Conservation (phyloP, 345 rosid species). For the Gossypium thurberi region DNA sequence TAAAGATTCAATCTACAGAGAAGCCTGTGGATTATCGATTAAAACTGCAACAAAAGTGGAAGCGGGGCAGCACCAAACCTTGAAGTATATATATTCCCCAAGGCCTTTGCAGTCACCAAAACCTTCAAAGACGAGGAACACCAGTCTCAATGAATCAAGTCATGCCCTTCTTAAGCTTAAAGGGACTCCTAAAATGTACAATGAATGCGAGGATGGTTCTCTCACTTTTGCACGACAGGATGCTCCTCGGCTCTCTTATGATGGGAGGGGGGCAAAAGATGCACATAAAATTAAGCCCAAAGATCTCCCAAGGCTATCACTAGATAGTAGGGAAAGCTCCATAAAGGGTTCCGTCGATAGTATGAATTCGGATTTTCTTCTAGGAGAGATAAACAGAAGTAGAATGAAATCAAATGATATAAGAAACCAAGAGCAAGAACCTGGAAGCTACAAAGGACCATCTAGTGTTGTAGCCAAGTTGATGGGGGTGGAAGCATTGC, state of each 20-base stretch:
- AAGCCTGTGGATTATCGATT: conserved; percentile 38
- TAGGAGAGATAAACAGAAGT: conserved; percentile 19
- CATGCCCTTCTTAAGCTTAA: conserved; percentile 31
- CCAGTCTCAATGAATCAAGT: conserved; percentile 38
- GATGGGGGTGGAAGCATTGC: conserved; percentile 78
- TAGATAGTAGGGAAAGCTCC: conserved; percentile 69
- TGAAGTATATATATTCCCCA: conserved; percentile 63
- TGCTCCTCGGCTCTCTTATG: conserved; percentile 78
- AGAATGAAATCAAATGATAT: conserved; percentile 11
- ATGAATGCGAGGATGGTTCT: conserved; percentile 32
- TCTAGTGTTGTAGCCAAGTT: conserved; percentile 74
- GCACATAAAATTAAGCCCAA: conserved; percentile 50
- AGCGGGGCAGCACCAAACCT: conserved; percentile 27
- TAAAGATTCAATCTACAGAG: conserved; percentile 58
- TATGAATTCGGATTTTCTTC: conserved; percentile 30
- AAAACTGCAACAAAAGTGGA: conserved; percentile 31
- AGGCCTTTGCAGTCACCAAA: conserved; percentile 50
- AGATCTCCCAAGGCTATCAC: conserved; percentile 79
- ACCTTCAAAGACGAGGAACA: conserved; percentile 36
- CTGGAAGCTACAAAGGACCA: conserved; percentile 45
- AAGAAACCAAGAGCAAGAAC: conserved; percentile 38
- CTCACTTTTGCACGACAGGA: conserved; percentile 37
- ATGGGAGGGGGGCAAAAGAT: conserved; percentile 61
- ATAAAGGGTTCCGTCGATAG: conserved; percentile 34
- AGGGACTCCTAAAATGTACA: conserved; percentile 26